Conservation (phyloP, 2,329 filamentous ascomycete species). For the Clonostachys sp. region DNA sequence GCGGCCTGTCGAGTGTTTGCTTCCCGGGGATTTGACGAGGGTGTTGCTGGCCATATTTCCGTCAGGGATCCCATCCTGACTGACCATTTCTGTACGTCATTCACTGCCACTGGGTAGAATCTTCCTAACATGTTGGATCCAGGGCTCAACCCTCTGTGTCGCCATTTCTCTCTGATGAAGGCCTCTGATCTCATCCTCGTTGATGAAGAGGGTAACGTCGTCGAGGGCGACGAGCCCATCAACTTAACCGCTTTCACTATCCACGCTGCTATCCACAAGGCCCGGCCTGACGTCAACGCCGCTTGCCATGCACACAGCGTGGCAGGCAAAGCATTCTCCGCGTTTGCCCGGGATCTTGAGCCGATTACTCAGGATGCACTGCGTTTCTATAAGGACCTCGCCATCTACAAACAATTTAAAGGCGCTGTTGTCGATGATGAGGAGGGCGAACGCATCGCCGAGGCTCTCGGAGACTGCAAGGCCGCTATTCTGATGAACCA, state of each 20-base stretch:
- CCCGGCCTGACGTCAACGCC: constrained; percentile 58
- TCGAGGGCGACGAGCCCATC: constrained; percentile 50
- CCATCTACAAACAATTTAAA: constrained; percentile 56
- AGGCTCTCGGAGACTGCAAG: constrained; percentile 52
- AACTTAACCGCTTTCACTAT: constrained; percentile 69
- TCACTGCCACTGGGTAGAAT: too few species aligned
- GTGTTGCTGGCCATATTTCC: constrained; percentile 60
- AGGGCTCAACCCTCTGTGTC: constrained; percentile 50
- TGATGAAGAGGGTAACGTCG: constrained; percentile 51
- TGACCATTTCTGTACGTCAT: constrained; percentile 48
- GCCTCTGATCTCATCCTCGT: constrained; percentile 59
- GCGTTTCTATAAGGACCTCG: constrained; percentile 60
- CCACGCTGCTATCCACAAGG: constrained; percentile 57
- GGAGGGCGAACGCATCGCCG: constrained; percentile 60
- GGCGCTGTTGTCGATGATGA: constrained; percentile 50
- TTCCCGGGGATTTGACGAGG: constrained; percentile 48
- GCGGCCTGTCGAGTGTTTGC: constrained; percentile 42
- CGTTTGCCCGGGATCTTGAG: constrained; percentile 58
- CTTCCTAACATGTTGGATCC: too few species aligned
- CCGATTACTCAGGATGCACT: constrained; percentile 65
- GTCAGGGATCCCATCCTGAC: constrained; percentile 57
- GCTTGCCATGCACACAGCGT: constrained; percentile 64
- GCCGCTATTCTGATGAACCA: constrained; percentile 66
- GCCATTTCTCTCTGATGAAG: constrained; percentile 57
- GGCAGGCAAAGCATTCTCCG: constrained; percentile 62